Base-by-base conservation (phyloP, 129 eudicot species). In the Deinandra increscens region DNA sequence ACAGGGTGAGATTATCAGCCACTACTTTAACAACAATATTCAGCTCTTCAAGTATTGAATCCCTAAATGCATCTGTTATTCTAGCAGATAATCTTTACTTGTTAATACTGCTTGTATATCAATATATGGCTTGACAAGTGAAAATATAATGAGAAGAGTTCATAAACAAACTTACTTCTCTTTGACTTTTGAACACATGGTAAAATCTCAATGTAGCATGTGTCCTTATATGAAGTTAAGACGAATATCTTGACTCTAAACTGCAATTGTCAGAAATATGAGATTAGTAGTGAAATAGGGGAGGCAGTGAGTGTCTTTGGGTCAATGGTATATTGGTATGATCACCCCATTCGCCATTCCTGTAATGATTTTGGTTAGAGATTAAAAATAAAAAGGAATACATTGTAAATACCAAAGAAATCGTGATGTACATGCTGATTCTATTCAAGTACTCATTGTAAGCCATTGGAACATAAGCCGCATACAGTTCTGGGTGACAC, bases 301-400 rank as follows among this genome's bases (percentile, higher is more conserved):
- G 7, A 64, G 34, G 31, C 44, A 29, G 34, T 4, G 41, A 59
- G 41, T 45, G 37, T 10, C 64, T 66, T n/a, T 19, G 36, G 2
- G 20, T 4, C 2, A 37, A 59, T 53, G 68, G 49, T 44, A 13
- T 42, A n/a, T n/a, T n/a, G n/a, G n/a, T n/a, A 81, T 86, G 90
- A 80, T 86, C 96, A 1, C 96, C 96, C 96, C 94, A 89, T 78
- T 84, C 97, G 68, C 97, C 91, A 60, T 31, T 63, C 83, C 97
- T 90, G 65, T 46, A 75, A 79, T 36, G 18, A 43, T 68, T 73
- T 60, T 45, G 19, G 39, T 77, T 72, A 8, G 41, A 75, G 14
- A 37, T 38, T 60, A 61, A 8, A 48, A 69, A 48, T 13, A 45
- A 39, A 38, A 60, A 60, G 10, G 7, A 37, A 22, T 31, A 33